A percentile compares a stretch with the other conserved stretches of the same genome.
phyloP scores from a whole-genome alignment of 306 rosid species.

The Prunus mume region DNA sequence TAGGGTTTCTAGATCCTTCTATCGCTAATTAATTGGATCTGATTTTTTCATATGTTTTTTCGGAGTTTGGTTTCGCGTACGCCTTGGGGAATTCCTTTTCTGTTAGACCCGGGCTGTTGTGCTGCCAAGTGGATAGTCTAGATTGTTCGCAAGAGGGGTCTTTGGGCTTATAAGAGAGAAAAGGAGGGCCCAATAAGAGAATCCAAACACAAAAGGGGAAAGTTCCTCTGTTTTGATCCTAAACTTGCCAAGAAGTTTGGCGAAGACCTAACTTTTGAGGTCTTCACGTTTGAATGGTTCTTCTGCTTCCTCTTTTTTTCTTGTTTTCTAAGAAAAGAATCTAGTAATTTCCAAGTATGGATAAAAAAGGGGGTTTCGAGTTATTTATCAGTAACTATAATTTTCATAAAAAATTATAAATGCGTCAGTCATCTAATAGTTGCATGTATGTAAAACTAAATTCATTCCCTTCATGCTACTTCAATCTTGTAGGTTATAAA shows the following conservation, averaged over 20 bases:
- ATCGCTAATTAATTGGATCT: not conserved
- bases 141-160: not conserved
- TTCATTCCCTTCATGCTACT: too few species aligned
- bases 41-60: not conserved
- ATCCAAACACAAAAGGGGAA: not conserved
- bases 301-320: not conserved
- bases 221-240: not conserved
- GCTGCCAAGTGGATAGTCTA: not conserved
- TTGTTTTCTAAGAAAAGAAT: not conserved
- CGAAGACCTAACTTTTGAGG: too few species aligned
- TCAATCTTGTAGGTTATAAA: too few species aligned
- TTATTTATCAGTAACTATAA: too few species aligned
- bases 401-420: too few species aligned
- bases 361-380: too few species aligned
- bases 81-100: not conserved
- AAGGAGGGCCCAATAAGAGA: not conserved
- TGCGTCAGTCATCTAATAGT: too few species aligned
- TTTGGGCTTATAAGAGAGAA: not conserved
- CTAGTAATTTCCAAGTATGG: too few species aligned
- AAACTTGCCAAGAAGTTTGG: not conserved
- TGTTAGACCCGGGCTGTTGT: not conserved
- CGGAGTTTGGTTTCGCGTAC: not conserved
- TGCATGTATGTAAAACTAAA: too few species aligned
- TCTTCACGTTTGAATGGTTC: not conserved
- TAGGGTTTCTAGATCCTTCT: conserved; percentile 94